Evolutionary conservation across 306 rosid species (phyloP), one percentile per base, ranked within the genome.

Genomic region (Canavalia gladiata): DNA sequence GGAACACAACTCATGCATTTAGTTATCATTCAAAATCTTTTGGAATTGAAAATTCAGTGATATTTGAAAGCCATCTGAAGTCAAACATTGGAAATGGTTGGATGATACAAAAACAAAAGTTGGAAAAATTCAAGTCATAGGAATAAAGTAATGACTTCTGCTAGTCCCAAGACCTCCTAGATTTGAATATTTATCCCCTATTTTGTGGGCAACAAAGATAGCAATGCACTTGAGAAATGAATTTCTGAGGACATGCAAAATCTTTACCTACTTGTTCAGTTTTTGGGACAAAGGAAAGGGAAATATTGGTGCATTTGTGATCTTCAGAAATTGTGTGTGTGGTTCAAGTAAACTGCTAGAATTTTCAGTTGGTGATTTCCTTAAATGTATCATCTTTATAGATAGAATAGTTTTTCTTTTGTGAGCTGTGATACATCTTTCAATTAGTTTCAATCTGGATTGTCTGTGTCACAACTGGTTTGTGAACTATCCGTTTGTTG

Each of bases 301-400:
- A 0, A 72, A 8, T 47, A 31, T 50, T 72, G 76, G 65, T 54
- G 77, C 51, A 7, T 41, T 54, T 37, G 50, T 72, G 8, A 2
- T 55, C 37, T 72, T 72, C 33, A 25, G 30, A 39, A 6, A 31
- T 47, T 31, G 13, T 49, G 42, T 45, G 11, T 69, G 50, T 50
- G n/a, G 28, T 37, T 62, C 39, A 43, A 72, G 29, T 5, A 81
- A 72, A 39, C 66, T 81, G 79, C 74, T 51, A 37, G 9, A 72
- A 51, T 80, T 80, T 71, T 51, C 57, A 7, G 66, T 13, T 39
- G 12, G 46, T 51, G 39, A 18, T 72, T 80, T 63, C 30, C 55
- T 50, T 72, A 5, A 31, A 31, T 69, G 57, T 42, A 45, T 46
- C 30, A 8, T 65, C 51, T n/a, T 39, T 39, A 29, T 37, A 25